Evolutionary conservation across 2,329 filamentous ascomycete genomes (phyloP).

Genomic region (Paracamarosporium sp.): DNA sequence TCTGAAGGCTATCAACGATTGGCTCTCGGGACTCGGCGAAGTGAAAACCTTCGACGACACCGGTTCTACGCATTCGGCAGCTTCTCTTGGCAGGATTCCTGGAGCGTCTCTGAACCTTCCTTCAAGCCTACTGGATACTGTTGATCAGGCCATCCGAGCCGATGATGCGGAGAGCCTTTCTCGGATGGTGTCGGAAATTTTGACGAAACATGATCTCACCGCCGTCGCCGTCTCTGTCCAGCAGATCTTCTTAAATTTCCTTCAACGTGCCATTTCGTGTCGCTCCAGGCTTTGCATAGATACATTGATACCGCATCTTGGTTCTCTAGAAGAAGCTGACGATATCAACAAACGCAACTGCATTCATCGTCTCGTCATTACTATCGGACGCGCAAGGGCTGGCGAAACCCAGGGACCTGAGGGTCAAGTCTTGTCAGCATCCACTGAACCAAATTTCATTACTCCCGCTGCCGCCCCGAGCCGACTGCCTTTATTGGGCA

Average conservation of each 20-base stretch:
- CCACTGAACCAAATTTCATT: constrained; percentile 72
- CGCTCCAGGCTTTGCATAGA: constrained; percentile 73
- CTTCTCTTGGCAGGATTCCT: constrained; percentile 77
- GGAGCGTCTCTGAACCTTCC: constrained; percentile 78
- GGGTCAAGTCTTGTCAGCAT: constrained; percentile 57
- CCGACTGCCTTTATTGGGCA: constrained; percentile 65
- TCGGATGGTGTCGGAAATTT: constrained; percentile 64
- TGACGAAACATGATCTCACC: constrained; percentile 56
- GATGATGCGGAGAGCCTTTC: constrained; percentile 67
- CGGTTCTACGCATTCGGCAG: constrained; percentile 70
- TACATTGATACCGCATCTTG: constrained; percentile 72
- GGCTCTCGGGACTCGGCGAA: constrained; percentile 83
- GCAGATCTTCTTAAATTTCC: constrained; percentile 75
- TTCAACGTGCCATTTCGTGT: constrained; percentile 78
- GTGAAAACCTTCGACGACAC: constrained; percentile 78
- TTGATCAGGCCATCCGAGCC: constrained; percentile 74
- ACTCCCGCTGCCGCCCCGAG: constrained; percentile 77
- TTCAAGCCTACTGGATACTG: constrained; percentile 68
- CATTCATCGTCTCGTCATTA: constrained; percentile 89
- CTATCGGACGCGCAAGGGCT: constrained; percentile 79
- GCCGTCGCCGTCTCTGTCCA: constrained; percentile 64
- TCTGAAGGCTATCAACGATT: constrained; percentile 81
- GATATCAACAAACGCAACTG: constrained; percentile 96
- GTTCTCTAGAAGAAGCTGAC: constrained; percentile 80
- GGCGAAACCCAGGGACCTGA: constrained; percentile 57